Conservation (phyloP, 1,284 basidiomycete species). For the Trichosporon sp. region DNA sequence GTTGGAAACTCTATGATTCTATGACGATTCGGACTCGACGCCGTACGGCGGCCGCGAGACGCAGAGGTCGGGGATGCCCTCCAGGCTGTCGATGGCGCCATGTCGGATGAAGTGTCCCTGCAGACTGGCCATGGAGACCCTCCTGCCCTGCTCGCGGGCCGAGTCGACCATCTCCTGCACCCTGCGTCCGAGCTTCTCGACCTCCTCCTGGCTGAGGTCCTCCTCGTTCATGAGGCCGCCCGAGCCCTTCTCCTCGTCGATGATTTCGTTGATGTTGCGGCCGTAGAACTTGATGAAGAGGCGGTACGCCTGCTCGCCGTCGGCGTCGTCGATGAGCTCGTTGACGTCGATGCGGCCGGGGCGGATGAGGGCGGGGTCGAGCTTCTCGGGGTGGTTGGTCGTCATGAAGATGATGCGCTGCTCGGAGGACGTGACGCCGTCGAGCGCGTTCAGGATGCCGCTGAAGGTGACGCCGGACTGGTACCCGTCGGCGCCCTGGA, state of each 20-base stretch:
- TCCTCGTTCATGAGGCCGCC: slow-evolving; percentile 11
- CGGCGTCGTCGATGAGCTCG: slow-evolving; percentile 82
- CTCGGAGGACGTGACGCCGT: slow-evolving; percentile 94
- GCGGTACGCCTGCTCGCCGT: slow-evolving; percentile 68
- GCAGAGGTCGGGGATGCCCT: slow-evolving; percentile 53
- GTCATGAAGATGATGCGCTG: slow-evolving; percentile 99
- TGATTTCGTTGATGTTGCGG: background rate
- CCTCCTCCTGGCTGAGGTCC: slow-evolving; percentile 49
- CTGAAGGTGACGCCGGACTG: slow-evolving; percentile 96
- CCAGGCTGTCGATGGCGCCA: slow-evolving; percentile 61
- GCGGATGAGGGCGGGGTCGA: slow-evolving; percentile 80
- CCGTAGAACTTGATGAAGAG: slow-evolving; percentile 83
- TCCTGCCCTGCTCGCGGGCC: slow-evolving; percentile 54
- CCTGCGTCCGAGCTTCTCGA: slow-evolving; percentile 55
- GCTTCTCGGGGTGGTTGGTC: slow-evolving; percentile 75
- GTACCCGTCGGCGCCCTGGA: slow-evolving; percentile 87
- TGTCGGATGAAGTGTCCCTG: slow-evolving; percentile 88
- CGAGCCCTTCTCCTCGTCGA: slow-evolving; percentile 12
- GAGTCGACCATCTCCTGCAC: slow-evolving; percentile 57
- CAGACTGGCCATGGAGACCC: slow-evolving; percentile 86
- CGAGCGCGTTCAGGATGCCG: slow-evolving; percentile 92
- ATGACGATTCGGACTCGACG: background rate
- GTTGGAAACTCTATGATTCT: background rate
- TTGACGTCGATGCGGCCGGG: slow-evolving; percentile 90
- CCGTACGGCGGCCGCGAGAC: slow-evolving; percentile 1